Evolutionary conservation across 2,329 filamentous ascomycete species (phyloP), one percentile per base, ranked within the genome.

Genomic region (Davidsoniella virescens): DNA sequence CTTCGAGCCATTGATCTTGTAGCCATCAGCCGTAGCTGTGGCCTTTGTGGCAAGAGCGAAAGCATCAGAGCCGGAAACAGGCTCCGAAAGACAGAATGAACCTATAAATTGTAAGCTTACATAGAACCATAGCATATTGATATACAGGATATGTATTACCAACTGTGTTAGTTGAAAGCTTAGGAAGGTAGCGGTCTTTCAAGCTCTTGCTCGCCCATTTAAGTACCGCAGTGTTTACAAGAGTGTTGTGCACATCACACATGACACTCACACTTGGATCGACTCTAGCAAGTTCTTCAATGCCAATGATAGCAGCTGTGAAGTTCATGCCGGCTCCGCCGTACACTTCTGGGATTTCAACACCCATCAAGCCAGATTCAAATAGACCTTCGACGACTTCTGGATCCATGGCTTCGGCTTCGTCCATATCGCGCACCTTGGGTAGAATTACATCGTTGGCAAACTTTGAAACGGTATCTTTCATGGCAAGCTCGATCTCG

Each of bases 311-410:
- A 54, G 88, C 90, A 1, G 88, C 72, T 1, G 92, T 96, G 68
- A 98, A 98, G 75, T 95, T 95, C 92, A 98, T 96, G 58, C 88
- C 92, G 0, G 90, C 86, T 54, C 92, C 92, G 54, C 92, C 92
- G 63, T 82, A 98, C 66, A 95, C 88, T 66, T 98, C 92, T 14
- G 92, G 90, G 52, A 98, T 94, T 70, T 98, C 92, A 56, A 98
- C 76, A 55, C 87, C 84, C 92, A 98, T 98, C 46, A 98, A 71
- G 0, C 92, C 92, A 64, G 96, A 88, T 70, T 98, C 92, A 60
- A 98, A 98, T 48, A 94, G 76, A 67, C 92, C 84, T 70, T 94
- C 87, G 5, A 98, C 83, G 6, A 98, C 67, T 1, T 74, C 64
- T 0, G 86, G 80, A 64, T 96, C 92, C 92, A 98, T 96, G 52